Base-by-base conservation (phyloP, 2,329 filamentous ascomycete species). In the Colletotrichum sp. region DNA sequence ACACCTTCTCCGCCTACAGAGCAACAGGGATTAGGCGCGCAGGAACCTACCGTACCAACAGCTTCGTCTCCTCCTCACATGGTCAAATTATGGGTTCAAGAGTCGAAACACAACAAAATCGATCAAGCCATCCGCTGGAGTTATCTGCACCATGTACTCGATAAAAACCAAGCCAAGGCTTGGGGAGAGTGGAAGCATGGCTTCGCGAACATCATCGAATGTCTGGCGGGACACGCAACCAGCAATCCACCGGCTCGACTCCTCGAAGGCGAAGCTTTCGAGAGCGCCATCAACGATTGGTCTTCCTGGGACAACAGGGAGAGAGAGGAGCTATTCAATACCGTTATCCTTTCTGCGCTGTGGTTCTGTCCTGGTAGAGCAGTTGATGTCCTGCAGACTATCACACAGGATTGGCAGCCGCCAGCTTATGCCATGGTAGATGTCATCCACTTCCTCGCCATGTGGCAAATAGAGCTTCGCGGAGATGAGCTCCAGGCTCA, bases 381-480 rank as follows among this genome's bases (percentile, higher is more conserved):
- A 4, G 66, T 63, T 13, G 77, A 77, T 69, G 81, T 88, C 9
- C 81, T 88, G 3, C 78, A 82, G 21, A 85, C 85, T 6, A 86
- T 86, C 6, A 88, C 85, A 0, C 72, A 85, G 70, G 80, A 85
- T 43, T 83, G 83, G 7, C 68, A 80, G 13, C 81, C 84, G 2
- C 84, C 84, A 1, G 83, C 83, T 2, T 88, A 86, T 69, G 83
- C 84, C 10, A 81, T 85, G 10, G 80, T 83, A 6, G 86, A 88
- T 68, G 80, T 80, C 2, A 71, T 87, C 3, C 75, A 82, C 16
- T 83, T 84, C 66, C 77, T 85, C 18, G 81, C 81, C 14, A 78
- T 78, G 6, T 77, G 77, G 72, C 77, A 77, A 52, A 26, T n/a
- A 26, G 32, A 32, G 14, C 61, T 61, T 14, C 30, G 32, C 12